Base-by-base conservation (phyloP, 1,284 basidiomycete species). In the Ganoderma sinense region DNA sequence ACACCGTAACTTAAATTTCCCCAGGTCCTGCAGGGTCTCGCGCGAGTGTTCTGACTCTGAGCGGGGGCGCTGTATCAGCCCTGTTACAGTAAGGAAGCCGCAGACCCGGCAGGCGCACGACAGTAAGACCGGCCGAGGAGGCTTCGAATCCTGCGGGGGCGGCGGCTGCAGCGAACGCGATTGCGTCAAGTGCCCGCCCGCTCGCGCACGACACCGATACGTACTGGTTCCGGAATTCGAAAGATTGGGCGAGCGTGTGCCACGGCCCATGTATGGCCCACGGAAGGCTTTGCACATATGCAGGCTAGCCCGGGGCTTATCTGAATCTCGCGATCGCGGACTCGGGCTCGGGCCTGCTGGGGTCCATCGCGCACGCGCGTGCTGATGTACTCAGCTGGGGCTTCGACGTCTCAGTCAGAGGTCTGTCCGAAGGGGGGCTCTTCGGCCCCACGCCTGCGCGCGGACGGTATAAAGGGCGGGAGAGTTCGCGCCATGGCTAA, bases 161-260 rank as follows among this genome's bases (percentile, higher is more conserved):
- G 14, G 45, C 45, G 45, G 45, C 20, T 48, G 45, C 45, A 41
- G 40, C 16, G 16, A 18, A 14, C 8, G n/a, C 48, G 31, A 58
- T 58, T n/a, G 56, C 33, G 56, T 58, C 56, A 58, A 58, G 29
- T 59, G 33, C 56, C 39, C 56, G 33, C 56, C n/a, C n/a, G 56
- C 56, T 59, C 56, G 56, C 56, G 56, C 11, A 33, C 33, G 56
- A 33, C 36, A 58, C 33, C 7, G 3, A 33, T 7, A 7, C 33
- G 33, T 7, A 33, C 33, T 3, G 33, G 7, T 33, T 33, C 33
- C 33, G 33, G 7, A 4, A 33, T 33, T 33, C 36, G 36, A 36
- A 36, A 10, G 7, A 36, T 36, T 36, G 3, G 36, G 36, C 33
- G 7, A 33, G 33, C 56, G 33, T 39, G 36, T 36, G 36, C 36